Evolutionary conservation across 2,329 filamentous ascomycete genomes (phyloP), one percentile per base, ranked within the genome.

Genomic region (Ilyonectria sp.): DNA sequence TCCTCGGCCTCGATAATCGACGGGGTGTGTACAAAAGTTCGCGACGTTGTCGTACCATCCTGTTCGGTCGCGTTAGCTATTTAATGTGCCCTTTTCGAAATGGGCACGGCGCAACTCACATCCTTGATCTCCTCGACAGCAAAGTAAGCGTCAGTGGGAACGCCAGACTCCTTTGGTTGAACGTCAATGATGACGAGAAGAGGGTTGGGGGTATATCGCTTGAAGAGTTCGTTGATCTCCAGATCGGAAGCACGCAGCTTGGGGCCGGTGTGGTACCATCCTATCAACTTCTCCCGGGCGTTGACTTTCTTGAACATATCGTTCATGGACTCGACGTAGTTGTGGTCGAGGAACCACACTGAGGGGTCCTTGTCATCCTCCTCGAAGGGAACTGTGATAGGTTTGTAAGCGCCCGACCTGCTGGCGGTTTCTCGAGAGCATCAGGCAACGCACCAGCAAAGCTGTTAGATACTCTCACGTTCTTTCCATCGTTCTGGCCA

Each of bases 231-330:
- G 84, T 99, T 99, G 91, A 99, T 97, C 85, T 98, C 94, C 74
- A 99, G 86, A 86, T 99, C 96, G 52, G 96, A 98, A 63, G 95
- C 95, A 79, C 96, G 91, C 78, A 99, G 88, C 87, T 98, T 99
- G 44, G 96, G 96, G 47, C 96, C 96, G 21, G 96, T 97, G 84
- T 99, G 96, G 83, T 99, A 99, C 96, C 96, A 99, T 79, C 96
- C 96, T 88, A 99, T 97, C 81, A 99, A 89, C 90, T 98, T 98
- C 86, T 99, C 96, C 71, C 94, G 89, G 69, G 96, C 96, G 86
- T 99, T 99, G 87, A 99, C 95, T 86, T 98, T 98, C 88, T 99
- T 99, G 89, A 99, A 99, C 96, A 99, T 99, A 83, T 98, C 96
- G 85, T 96, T 97, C 96, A 99, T 99, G 76, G 92, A 94, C 84